Evolutionary conservation across 345 rosid genomes (phyloP).

Genomic region (Pistacia integerrima): DNA sequence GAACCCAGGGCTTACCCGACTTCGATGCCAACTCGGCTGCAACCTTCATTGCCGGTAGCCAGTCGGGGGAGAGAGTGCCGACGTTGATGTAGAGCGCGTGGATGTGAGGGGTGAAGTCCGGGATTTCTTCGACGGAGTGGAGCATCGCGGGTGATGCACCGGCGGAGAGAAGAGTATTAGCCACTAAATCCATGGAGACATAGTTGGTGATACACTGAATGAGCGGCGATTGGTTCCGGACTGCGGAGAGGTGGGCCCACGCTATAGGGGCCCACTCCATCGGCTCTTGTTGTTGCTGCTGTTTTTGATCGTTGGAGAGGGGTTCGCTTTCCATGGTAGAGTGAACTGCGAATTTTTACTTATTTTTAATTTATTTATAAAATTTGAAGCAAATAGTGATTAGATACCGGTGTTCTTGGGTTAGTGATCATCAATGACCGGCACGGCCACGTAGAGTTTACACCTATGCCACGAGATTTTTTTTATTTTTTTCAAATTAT

Average conservation of each 20-base stretch:
- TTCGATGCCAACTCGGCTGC: conserved; percentile 57
- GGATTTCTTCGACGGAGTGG: conserved; percentile 64
- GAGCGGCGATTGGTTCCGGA: conserved; percentile 62
- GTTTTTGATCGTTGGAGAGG: not conserved
- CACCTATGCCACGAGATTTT: too few species aligned
- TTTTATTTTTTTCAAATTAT: too few species aligned
- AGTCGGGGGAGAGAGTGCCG: conserved; percentile 68
- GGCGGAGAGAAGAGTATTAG: conserved; percentile 81
- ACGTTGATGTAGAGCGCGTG: conserved; percentile 75
- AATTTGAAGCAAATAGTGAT: too few species aligned
- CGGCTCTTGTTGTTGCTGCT: not conserved
- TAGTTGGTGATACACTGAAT: conserved; percentile 93
- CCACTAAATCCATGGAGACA: conserved; percentile 90
- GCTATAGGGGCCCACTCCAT: conserved; percentile 39
- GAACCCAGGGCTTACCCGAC: conserved; percentile 75
- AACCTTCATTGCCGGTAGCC: conserved; percentile 80
- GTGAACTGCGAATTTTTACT: too few species aligned
- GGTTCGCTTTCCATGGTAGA: not conserved
- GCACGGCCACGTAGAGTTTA: too few species aligned
- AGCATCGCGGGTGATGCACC: conserved; percentile 98
- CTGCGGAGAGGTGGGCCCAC: conserved; percentile 46
- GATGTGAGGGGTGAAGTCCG: conserved; percentile 74
- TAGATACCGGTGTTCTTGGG: too few species aligned
- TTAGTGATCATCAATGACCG: too few species aligned
- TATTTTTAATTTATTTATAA: too few species aligned